phyloP scores from a whole-genome alignment of 2,329 filamentous ascomycete genomes.

The Ampelomyces quisqualis region DNA sequence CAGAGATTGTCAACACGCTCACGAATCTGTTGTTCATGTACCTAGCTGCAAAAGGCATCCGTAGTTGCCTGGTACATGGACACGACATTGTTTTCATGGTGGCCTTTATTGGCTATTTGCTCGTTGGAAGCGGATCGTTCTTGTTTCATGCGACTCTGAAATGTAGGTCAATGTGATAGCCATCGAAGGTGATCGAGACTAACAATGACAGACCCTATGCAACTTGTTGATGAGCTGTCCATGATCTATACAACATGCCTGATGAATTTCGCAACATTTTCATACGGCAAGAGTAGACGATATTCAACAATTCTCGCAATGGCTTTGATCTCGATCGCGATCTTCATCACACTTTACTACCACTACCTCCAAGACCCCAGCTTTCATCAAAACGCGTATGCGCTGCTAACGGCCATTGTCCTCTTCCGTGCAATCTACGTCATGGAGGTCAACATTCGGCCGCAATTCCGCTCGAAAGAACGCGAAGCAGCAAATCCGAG shows the following conservation, averaged over 20 bases:
- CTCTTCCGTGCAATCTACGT: conserved; percentile 73
- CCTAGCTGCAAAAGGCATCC: conserved; percentile 73
- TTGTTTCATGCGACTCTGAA: conserved; percentile 65
- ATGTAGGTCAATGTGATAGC: conserved; percentile 47
- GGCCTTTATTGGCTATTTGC: conserved; percentile 61
- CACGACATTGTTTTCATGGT: conserved; percentile 77
- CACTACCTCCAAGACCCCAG: conserved; percentile 77
- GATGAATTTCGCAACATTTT: conserved; percentile 71
- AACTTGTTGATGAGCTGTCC: conserved; percentile 68
- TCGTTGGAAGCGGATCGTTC: conserved; percentile 63
- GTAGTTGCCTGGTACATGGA: conserved; percentile 68
- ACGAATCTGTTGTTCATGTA: conserved; percentile 83
- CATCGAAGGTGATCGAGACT: conserved; percentile 43
- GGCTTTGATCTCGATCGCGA: conserved; percentile 53
- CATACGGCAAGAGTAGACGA: conserved; percentile 60
- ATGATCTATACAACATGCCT: conserved; percentile 73
- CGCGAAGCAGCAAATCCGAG: conserved; percentile 39
- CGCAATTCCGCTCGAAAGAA: conserved; percentile 51
- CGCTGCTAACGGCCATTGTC: conserved; percentile 67
- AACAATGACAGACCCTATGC: conserved; percentile 65
- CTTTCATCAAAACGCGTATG: conserved; percentile 82
- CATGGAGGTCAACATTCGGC: conserved; percentile 68
- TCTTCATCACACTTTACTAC: conserved; percentile 77
- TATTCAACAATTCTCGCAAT: conserved; percentile 59
- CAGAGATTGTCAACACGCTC: conserved; percentile 75